Evolutionary conservation across 1,284 basidiomycete species (phyloP), one percentile per base, ranked within the genome.

Genomic region (Sutorius eximius): DNA sequence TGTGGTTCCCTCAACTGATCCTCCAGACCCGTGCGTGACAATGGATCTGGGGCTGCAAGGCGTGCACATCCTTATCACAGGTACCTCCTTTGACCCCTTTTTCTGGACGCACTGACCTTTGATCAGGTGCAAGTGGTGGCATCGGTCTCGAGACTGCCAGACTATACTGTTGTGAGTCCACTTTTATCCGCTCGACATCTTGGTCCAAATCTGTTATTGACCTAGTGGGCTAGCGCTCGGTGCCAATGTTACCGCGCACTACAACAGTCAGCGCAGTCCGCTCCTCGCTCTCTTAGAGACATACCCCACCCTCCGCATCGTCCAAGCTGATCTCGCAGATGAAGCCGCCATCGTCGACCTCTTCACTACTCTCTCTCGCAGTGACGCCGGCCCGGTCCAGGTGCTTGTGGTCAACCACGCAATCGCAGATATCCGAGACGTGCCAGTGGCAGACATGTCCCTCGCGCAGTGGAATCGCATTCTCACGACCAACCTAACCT

Each of bases 161-260:
- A 15, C 64, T 80, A 1, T 87, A 83, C 64, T 76, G 85, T 27
- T 73, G 85, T 82, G 56, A 65, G 72, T 64, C 43, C 29, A 32
- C 11, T 47, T 50, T 27, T 3, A 36, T 20, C 9, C 10, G 20
- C 9, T 27, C 29, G n/a, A n/a, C 27, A 27, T 54, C 29, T 8
- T 11, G 41, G 3, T 15, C 41, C 30, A n/a, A 41, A 37, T 36
- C 36, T 22, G 16, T 46, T 49, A 29, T 51, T 20, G 15, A 45
- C 22, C 18, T 37, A 24, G 7, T 10, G 3, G 30, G 29, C 32
- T 64, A 89, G 86, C 81, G 37, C 82, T 86, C 61, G 86, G 85
- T 4, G 85, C 88, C 8, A 79, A 78, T 55, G 86, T 91, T 7
- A 83, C 86, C 0, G 87, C 86, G 0, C 87, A 90, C 64, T 91